These are phyloP conservation scores for Taiozyma sp. DNA, from an alignment of 1,139 yeast genomes.

Conservation along the genomic window DNA sequence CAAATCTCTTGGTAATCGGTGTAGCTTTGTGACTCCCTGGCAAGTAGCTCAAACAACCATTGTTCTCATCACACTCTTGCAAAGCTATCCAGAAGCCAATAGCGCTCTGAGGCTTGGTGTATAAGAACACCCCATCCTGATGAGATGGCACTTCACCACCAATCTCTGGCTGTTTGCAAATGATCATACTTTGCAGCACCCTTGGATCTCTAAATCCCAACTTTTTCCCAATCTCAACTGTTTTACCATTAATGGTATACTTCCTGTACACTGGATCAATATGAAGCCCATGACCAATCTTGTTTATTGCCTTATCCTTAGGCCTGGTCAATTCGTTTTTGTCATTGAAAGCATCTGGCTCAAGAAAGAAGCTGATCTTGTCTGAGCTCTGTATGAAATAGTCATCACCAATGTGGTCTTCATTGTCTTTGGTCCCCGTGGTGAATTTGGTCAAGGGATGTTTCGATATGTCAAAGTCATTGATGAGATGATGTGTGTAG, in stretches of 20 bases:
- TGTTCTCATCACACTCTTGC: slow-evolving; percentile 62
- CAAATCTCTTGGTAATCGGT: slow-evolving; percentile 63
- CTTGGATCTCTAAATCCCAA: slow-evolving; percentile 60
- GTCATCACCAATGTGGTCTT: slow-evolving; percentile 67
- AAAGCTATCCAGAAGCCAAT: slow-evolving; percentile 83
- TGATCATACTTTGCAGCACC: slow-evolving; percentile 75
- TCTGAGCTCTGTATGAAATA: slow-evolving; percentile 70
- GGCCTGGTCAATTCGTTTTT: slow-evolving; percentile 41
- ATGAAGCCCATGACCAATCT: slow-evolving; percentile 79
- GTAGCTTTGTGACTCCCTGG: slow-evolving; percentile 68
- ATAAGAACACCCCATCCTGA: slow-evolving; percentile 71
- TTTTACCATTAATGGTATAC: slow-evolving; percentile 48
- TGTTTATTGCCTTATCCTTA: slow-evolving; percentile 58
- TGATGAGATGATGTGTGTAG: slow-evolving; percentile 42
- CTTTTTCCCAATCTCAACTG: slow-evolving; percentile 47
- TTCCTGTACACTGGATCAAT: slow-evolving; percentile 40
- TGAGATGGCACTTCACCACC: slow-evolving; percentile 81
- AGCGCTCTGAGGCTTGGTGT: slow-evolving; percentile 67
- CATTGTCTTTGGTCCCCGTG: slow-evolving; percentile 44
- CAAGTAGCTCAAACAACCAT: slow-evolving; percentile 70
- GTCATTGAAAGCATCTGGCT: slow-evolving; percentile 61
- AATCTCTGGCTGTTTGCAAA: slow-evolving; percentile 71
- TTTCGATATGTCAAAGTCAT: slow-evolving; percentile 44
- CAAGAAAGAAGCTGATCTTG: slow-evolving; percentile 67
- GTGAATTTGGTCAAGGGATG: slow-evolving; percentile 75